phyloP scores from a whole-genome alignment of 495 filamentous ascomycete genomes.

The Penicillium verhagenii region DNA sequence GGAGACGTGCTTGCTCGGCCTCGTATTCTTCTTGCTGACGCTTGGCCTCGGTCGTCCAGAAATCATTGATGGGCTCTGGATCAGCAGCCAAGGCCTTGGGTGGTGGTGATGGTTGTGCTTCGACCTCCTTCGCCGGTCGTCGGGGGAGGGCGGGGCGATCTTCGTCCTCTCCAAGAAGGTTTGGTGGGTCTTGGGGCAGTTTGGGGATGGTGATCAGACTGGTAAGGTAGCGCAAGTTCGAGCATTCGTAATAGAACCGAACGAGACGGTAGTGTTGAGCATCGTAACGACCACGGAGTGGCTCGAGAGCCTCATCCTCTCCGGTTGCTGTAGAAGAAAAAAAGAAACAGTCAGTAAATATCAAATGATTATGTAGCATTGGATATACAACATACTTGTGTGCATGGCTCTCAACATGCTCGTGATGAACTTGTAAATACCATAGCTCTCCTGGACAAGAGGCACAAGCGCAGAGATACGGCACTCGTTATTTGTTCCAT shows the following conservation, averaged over 20 bases:
- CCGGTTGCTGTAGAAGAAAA: constrained; percentile 64
- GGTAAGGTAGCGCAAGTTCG: constrained; percentile 92
- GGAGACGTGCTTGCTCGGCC: constrained; percentile 83
- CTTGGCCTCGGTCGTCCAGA: constrained; percentile 91
- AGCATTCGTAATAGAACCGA: constrained; percentile 99
- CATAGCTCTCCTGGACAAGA: constrained; percentile 95
- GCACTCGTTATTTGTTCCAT: constrained; percentile 91
- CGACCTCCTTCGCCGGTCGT: constrained; percentile 66
- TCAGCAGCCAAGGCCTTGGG: constrained; percentile 65
- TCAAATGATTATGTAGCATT: neutral
- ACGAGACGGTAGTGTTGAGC: constrained; percentile 93
- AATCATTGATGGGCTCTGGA: constrained; percentile 93
- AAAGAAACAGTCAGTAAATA: constrained; percentile 9
- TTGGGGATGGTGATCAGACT: constrained; percentile 95
- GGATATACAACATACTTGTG: constrained; percentile 61
- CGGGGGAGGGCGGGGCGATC: constrained; percentile 78
- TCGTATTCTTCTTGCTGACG: constrained; percentile 92
- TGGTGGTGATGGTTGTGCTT: constrained; percentile 61
- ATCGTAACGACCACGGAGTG: constrained; percentile 82
- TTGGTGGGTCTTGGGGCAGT: constrained; percentile 90
- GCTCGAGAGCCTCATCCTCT: constrained; percentile 91
- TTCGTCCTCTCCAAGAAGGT: constrained; percentile 79
- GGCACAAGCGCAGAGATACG: constrained; percentile 91
- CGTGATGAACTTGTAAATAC: constrained; percentile 94
- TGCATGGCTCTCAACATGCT: constrained; percentile 98